phyloP scores from a whole-genome alignment of 2,329 filamentous ascomycete genomes.

The Phaeosphaeria sp. region DNA sequence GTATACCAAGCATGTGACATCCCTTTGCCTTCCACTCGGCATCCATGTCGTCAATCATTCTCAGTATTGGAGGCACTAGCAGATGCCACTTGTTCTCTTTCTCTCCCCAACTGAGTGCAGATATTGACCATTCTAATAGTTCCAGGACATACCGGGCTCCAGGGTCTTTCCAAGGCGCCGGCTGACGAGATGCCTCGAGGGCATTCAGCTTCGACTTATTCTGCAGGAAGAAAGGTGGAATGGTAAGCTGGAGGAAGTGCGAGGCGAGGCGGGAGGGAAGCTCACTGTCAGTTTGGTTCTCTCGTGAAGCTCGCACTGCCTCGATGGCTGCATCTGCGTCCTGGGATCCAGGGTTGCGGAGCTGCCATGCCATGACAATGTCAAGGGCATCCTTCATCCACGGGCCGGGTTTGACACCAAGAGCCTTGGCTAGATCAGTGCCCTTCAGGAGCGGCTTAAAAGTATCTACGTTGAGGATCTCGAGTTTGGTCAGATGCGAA shows the following conservation, averaged over 20 bases:
- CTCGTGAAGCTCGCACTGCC: constrained; percentile 49
- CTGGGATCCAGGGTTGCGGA: constrained; percentile 73
- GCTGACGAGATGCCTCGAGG: constrained; percentile 64
- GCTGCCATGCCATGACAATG: constrained; percentile 84
- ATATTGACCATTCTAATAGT: constrained; percentile 68
- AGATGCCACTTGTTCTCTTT: constrained; percentile 69
- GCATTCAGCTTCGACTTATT: constrained; percentile 45
- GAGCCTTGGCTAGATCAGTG: constrained; percentile 69
- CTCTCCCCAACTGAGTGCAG: constrained; percentile 55
- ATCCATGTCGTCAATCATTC: constrained; percentile 70
- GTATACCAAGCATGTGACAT: constrained; percentile 59
- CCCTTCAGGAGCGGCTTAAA: constrained; percentile 71
- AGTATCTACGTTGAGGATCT: constrained; percentile 58
- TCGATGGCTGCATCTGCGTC: constrained; percentile 60
- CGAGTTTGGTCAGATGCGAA: constrained; percentile 55
- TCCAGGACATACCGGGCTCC: constrained; percentile 59
- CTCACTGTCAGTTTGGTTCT: constrained; percentile 59
- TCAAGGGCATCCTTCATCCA: constrained; percentile 86
- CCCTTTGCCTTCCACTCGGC: constrained; percentile 62
- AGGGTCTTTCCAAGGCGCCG: constrained; percentile 64
- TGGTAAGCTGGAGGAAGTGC: constrained; percentile 66
- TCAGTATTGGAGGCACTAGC: constrained; percentile 72
- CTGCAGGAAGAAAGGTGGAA: constrained; percentile 69
- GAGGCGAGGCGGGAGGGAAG: constrained; percentile 57
- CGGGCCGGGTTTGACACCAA: constrained; percentile 73